phyloP scores from a whole-genome alignment of 2,329 filamentous ascomycete genomes.

The Myriangium duriaei region DNA sequence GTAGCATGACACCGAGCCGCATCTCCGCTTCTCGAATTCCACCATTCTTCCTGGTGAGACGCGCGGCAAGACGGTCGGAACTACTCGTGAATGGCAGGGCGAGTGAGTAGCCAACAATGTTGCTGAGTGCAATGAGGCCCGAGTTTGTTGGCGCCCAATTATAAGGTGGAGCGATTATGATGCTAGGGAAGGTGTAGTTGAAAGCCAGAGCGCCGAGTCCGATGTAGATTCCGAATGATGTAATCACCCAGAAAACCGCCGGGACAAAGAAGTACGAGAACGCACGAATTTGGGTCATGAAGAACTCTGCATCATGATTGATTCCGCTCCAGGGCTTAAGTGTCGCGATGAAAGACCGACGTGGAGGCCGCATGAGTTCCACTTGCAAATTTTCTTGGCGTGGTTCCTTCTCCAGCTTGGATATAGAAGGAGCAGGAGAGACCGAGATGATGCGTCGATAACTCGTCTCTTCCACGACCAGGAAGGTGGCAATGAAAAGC shows the following conservation, averaged over 20 bases:
- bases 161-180: conserved; percentile 23
- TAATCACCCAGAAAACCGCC: conserved; percentile 26
- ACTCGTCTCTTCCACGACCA: conserved; percentile 49
- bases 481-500: conserved; percentile 36
- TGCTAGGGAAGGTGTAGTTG: conserved; percentile 27
- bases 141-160: conserved; percentile 21
- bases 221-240: conserved; percentile 27
- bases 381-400: conserved; percentile 18
- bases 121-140: conserved; percentile 23
- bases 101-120: conserved; percentile 24
- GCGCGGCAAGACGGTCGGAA: conserved; percentile 20
- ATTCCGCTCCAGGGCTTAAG: conserved; percentile 24
- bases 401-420: conserved; percentile 13
- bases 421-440: conserved; percentile 2
- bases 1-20: conserved; percentile 23
- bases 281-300: conserved; percentile 23
- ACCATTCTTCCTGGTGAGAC: conserved; percentile 19
- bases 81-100: conserved; percentile 22
- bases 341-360: conserved; percentile 20
- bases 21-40: conserved; percentile 22
- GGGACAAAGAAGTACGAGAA: conserved; percentile 27
- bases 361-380: conserved; percentile 16
- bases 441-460: conserved; percentile 27
- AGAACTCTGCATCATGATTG: conserved; percentile 23
- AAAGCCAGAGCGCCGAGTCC: conserved; percentile 26